Conservation (phyloP, 2,329 filamentous ascomycete genomes). For the Fusarium penzigii region DNA sequence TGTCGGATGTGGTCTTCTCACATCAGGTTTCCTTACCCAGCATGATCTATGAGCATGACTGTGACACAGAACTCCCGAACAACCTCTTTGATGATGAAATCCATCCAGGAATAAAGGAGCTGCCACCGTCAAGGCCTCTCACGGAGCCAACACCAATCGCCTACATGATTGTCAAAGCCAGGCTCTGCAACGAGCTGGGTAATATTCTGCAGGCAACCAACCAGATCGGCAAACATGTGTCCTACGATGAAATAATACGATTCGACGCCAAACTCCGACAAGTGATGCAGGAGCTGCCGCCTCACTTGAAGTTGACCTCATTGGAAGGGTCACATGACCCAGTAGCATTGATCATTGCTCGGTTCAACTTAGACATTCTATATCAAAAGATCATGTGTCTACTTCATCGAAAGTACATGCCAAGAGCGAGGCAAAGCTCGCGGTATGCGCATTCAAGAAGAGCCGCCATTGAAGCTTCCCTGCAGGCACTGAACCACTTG, state of each 20-base stretch:
- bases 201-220: slow-evolving; percentile 69
- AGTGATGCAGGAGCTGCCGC: slow-evolving; percentile 68
- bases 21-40: slow-evolving; percentile 67
- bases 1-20: slow-evolving; percentile 75
- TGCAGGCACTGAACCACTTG: slow-evolving; percentile 79
- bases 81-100: slow-evolving; percentile 85
- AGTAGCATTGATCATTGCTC: slow-evolving; percentile 80
- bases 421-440: slow-evolving; percentile 74
- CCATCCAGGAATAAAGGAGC: slow-evolving; percentile 63
- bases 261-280: slow-evolving; percentile 63
- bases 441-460: slow-evolving; percentile 83
- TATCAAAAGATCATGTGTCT: slow-evolving; percentile 89
- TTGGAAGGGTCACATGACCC: slow-evolving; percentile 79
- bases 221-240: slow-evolving; percentile 53
- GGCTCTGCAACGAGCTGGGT: slow-evolving; percentile 68
- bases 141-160: slow-evolving; percentile 74
- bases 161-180: slow-evolving; percentile 76
- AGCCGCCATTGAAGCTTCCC: slow-evolving; percentile 81
- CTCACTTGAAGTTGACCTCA: slow-evolving; percentile 74
- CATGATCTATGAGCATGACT: slow-evolving; percentile 74
- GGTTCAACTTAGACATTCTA: slow-evolving; percentile 80
- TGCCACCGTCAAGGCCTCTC: slow-evolving; percentile 67
- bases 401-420: slow-evolving; percentile 83
- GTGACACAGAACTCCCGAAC: slow-evolving; percentile 72
- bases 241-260: slow-evolving; percentile 66